Percentiles rank a stretch among this genome's conserved stretches.
phyloP scores from a whole-genome alignment of 1,284 basidiomycete species.

The Tilletiaria anomala region DNA sequence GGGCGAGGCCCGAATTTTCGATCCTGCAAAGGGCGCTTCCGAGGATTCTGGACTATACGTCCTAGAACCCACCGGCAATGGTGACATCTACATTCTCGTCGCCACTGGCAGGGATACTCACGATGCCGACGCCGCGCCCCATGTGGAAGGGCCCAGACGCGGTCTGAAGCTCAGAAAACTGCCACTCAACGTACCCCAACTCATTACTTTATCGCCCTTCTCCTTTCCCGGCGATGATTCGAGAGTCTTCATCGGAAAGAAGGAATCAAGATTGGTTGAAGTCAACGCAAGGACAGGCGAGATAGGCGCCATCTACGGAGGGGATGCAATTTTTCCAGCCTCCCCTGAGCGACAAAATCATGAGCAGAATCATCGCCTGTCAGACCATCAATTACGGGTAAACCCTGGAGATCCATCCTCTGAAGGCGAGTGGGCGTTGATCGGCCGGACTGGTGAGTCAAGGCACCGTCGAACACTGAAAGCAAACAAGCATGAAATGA shows the following conservation, averaged over 20 bases:
- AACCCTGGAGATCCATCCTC: too few species aligned
- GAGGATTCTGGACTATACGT: conserved; percentile 47
- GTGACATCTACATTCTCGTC: conserved; percentile 74
- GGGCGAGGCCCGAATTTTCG: too few species aligned
- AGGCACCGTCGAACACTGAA: too few species aligned
- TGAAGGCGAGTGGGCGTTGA: not conserved
- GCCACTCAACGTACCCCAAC: conserved; percentile 66
- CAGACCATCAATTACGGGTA: too few species aligned
- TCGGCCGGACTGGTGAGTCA: not conserved
- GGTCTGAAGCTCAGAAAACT: conserved; percentile 60
- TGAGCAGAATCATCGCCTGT: too few species aligned
- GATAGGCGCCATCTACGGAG: conserved; percentile 59
- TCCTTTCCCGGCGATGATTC: conserved; percentile 56
- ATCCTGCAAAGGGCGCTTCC: too few species aligned
- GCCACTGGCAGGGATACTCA: too few species aligned
- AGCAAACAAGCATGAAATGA: too few species aligned
- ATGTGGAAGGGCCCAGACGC: too few species aligned
- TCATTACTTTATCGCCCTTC: conserved; percentile 74
- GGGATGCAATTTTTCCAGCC: too few species aligned
- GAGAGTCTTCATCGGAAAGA: conserved; percentile 67
- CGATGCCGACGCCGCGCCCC: too few species aligned
- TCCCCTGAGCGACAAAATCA: too few species aligned
- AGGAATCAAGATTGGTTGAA: conserved; percentile 64
- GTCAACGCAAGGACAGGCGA: conserved; percentile 68
- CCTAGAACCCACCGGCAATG: conserved; percentile 68